These are phyloP conservation scores for Cephalotrichum gorgonifer DNA, from an alignment of 2,329 filamentous ascomycete species.

Conservation along the genomic window DNA sequence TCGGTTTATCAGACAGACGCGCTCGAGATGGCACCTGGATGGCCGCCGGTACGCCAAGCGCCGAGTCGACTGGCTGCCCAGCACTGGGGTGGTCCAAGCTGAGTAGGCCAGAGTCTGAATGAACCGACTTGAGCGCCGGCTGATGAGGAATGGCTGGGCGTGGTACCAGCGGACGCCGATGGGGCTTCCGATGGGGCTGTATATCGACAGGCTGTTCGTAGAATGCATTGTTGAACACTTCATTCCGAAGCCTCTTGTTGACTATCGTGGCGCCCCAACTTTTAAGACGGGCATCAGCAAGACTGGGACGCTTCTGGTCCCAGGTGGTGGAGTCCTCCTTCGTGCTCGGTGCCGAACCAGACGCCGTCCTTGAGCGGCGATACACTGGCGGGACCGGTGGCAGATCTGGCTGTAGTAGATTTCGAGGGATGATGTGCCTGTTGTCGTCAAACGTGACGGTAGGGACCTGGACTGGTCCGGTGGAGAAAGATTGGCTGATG, in stretches of 20 bases:
- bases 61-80: background rate
- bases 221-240: constrained; percentile 89
- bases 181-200: constrained; percentile 64
- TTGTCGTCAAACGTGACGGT: constrained; percentile 94
- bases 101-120: background rate
- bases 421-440: constrained; percentile 80
- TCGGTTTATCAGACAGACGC: background rate
- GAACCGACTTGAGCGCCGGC: background rate
- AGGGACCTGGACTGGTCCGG: constrained; percentile 56
- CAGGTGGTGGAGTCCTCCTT: constrained; percentile 4
- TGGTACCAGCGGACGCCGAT: constrained; percentile 52
- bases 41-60: background rate
- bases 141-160: constrained; percentile 23
- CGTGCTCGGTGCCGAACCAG: constrained; percentile 16
- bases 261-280: constrained; percentile 89
- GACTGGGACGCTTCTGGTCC: constrained; percentile 22
- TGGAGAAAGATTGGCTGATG: constrained; percentile 67
- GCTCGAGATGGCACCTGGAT: background rate
- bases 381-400: constrained; percentile 4
- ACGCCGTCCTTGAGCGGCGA: constrained; percentile 23
- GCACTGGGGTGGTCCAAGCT: background rate
- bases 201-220: constrained; percentile 72
- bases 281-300: constrained; percentile 44
- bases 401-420: constrained; percentile 53
- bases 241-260: constrained; percentile 77